Evolutionary conservation across 495 filamentous ascomycete species (phyloP), one percentile per base, ranked within the genome.

Genomic region (Penicillium malachiteum): DNA sequence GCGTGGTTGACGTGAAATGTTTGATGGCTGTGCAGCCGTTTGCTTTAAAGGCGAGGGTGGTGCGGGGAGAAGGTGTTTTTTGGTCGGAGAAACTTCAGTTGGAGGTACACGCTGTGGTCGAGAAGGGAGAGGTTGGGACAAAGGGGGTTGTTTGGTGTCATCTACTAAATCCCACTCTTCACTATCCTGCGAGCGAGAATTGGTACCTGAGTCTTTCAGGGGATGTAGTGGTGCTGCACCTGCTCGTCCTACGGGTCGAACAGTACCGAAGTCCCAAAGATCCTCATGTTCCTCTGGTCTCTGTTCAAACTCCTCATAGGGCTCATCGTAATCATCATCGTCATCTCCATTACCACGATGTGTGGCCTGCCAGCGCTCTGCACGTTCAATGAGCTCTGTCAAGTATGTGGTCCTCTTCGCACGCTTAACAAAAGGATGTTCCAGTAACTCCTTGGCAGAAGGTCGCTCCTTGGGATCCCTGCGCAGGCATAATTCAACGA

Each of bases 181-280:
- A 61, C 70, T 60, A 72, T 76, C 69, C n/a, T 50, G 78, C 67
- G 46, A 75, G 49, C 87, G 77, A 13, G 83, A 76, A 66, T 94
- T 93, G 5, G 86, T 81, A 3, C 82, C 84, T 9, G 88, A 81
- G 38, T 88, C 88, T 50, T 88, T 89, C 83, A 94, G 84, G 0
- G 84, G 76, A 51, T 82, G 85, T 17, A 91, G 71, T 10, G 53
- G 48, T 4, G 56, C 37, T 7, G 72, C 84, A 7, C 59, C 59
- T 21, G 74, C 78, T 64, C 86, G 76, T 32, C 78, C 82, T 18
- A 81, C 84, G 31, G 92, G 84, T 41, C 90, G 80, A 45, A 96
- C 87, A 2, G 92, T 97, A 21, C 92, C 92, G 77, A 97, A 97
- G 71, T 97, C 92, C 92, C 92, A 97, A 55, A 96, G 83, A 67